phyloP scores from a whole-genome alignment of 1,139 yeast species.

The Pichia sp. region DNA sequence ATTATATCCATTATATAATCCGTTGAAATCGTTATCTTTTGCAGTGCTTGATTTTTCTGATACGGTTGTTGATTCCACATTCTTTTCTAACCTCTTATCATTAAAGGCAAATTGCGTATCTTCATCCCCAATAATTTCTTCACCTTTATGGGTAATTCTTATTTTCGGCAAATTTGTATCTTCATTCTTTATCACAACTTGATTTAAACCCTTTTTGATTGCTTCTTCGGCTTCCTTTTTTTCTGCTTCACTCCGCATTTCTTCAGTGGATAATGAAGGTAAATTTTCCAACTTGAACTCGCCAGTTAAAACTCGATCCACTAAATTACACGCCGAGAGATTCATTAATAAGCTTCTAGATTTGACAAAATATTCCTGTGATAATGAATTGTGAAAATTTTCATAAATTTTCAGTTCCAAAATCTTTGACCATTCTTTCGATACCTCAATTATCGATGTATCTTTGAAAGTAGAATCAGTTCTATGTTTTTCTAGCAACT shows the following conservation, averaged over 20 bases:
- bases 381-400: slow-evolving; percentile 19
- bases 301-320: slow-evolving; percentile 42
- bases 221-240: slow-evolving; percentile 64
- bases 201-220: slow-evolving; percentile 57
- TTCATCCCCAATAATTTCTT: slow-evolving; percentile 56
- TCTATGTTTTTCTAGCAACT: slow-evolving; percentile 2
- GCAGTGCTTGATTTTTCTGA: background rate
- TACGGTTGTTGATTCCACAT: slow-evolving; percentile 7
- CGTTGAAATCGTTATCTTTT: background rate
- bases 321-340: slow-evolving; percentile 39
- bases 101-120: slow-evolving; percentile 33
- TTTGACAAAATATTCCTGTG: slow-evolving; percentile 37
- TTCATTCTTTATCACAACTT: slow-evolving; percentile 48
- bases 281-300: slow-evolving; percentile 41
- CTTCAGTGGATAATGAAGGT: slow-evolving; percentile 53
- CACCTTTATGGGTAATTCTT: slow-evolving; percentile 80
- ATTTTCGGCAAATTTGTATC: slow-evolving; percentile 41
- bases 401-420: slow-evolving; percentile 35
- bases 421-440: slow-evolving; percentile 33
- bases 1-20: background rate
- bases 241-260: slow-evolving; percentile 64
- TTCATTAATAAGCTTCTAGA: slow-evolving; percentile 47
- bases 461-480: slow-evolving; percentile 16
- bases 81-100: slow-evolving; percentile 29
- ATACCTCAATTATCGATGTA: slow-evolving; percentile 23